A percentile compares a stretch with the other conserved stretches of the same genome.
Conservation (phyloP, 257 asterid species). For the Parsonsia alboflavescens region DNA sequence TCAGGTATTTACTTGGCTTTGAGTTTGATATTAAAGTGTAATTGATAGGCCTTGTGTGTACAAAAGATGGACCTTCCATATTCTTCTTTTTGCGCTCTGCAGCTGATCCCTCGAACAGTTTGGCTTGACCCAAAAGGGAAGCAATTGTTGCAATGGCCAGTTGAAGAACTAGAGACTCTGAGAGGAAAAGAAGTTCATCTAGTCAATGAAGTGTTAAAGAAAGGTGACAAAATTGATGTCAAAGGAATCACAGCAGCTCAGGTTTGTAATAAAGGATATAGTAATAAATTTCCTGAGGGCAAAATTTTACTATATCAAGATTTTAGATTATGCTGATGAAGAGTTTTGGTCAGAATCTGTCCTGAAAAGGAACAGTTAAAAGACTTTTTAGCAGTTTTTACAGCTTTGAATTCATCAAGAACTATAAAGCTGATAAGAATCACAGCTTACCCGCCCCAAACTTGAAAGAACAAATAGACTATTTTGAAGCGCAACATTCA, state of each 20-base stretch:
- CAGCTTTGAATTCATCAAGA: no score
- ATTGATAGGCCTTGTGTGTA: background rate
- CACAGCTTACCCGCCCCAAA: no score
- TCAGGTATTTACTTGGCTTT: constrained; percentile 16
- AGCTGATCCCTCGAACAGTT: constrained; percentile 38
- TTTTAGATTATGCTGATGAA: no score
- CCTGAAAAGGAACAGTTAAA: no score
- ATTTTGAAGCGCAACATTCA: background rate
- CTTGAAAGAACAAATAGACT: no score
- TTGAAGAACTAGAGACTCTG: constrained; percentile 37
- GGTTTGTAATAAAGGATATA: constrained; percentile 8
- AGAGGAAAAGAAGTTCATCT: constrained; percentile 28
- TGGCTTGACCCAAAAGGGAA: constrained; percentile 40
- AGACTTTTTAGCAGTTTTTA: no score
- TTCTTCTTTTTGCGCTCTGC: background rate
- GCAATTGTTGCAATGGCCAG: constrained; percentile 51
- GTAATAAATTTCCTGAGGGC: no score
- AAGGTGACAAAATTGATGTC: constrained; percentile 27
- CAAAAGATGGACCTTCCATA: background rate
- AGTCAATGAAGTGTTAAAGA: constrained; percentile 13
- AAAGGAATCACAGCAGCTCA: constrained; percentile 45
- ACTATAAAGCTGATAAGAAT: no score
- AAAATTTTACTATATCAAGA: no score
- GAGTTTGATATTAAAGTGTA: background rate
- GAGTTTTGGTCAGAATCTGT: no score